Conservation (phyloP, 2,329 filamentous ascomycete species). For the Trichoderma aggressivum region DNA sequence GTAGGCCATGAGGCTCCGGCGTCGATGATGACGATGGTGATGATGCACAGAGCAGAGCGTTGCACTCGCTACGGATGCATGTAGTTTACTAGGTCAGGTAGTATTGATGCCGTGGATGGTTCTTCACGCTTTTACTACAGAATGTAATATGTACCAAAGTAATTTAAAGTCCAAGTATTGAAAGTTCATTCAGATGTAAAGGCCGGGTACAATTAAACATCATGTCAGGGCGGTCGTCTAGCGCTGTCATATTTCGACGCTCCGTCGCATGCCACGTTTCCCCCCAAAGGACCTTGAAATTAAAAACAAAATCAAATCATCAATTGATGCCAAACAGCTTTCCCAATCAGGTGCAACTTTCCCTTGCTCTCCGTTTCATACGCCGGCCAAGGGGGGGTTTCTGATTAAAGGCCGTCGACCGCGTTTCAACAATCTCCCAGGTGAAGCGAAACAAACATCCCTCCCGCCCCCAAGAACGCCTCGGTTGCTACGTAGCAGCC, state of each 20-base stretch:
- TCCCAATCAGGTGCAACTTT: background rate
- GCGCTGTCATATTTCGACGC: too few relatives aligned
- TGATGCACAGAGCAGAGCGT: background rate
- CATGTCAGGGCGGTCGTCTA: background rate
- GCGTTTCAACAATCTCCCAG: constrained; percentile 1
- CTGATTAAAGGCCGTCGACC: constrained; percentile 3
- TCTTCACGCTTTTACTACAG: background rate
- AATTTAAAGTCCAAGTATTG: background rate
- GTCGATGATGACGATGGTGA: background rate
- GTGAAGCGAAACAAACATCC: background rate
- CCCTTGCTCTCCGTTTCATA: background rate
- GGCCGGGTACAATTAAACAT: background rate
- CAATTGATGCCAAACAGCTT: background rate
- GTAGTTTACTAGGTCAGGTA: background rate
- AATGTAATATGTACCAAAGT: background rate
- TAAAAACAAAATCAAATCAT: background rate
- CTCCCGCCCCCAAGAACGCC: background rate
- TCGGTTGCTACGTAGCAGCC: constrained; percentile 8
- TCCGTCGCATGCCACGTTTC: constrained; percentile 4
- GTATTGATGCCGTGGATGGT: background rate
- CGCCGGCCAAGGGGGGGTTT: background rate
- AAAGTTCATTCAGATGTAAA: background rate
- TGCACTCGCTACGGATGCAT: background rate
- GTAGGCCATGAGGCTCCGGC: background rate
- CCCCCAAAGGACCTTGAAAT: background rate